Evolutionary conservation across 1,284 basidiomycete species (phyloP), one percentile per base, ranked within the genome.

Genomic region (Ustilago cynodontis): DNA sequence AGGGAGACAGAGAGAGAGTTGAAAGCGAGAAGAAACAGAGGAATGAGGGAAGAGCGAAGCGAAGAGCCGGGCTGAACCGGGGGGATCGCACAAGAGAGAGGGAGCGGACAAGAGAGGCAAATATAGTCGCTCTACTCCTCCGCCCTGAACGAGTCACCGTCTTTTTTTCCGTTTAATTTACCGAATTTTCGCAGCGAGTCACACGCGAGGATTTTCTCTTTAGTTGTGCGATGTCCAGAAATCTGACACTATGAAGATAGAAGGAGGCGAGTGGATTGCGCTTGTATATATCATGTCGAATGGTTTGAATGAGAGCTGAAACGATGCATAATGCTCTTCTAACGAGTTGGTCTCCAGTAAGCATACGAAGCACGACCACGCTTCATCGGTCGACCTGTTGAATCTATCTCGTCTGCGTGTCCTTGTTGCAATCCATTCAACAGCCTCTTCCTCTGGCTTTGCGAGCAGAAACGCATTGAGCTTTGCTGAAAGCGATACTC

Each of bases 361-460:
- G 70, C 70, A 28, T 66, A 71, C 45, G 70, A 71, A 20, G 70
- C 70, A 45, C 70, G 70, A 24, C 50, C 63, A 24, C 70, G 70
- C 53, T 71, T 71, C 50, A 59, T 57, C 14, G 70, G 64, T 41
- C 70, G 35, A 33, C 60, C 70, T 28, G 52, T n/a, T 22, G 22
- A 59, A 53, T 71, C 70, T 51, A 47, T 43, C 60, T 66, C 45
- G 11, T 58, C 64, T 8, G 43, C 56, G 28, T 71, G 70, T 2
- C 70, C 70, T 8, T 43, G 28, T n/a, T 66, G 64, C 56, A 66
- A 31, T 53, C 66, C 70, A 33, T 66, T 56, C 16, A 59, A 71
- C 26, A 59, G 2, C 0, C 70, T 55, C 57, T 71, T 71, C 7
- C 39, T 41, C 11, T 71, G 54, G 11, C 68, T 54, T 41, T 71